A percentile compares a stretch with the other conserved stretches of the same genome.
These are phyloP conservation scores for Sphagnum magellanicum DNA, from an alignment of 228 moss, liverwort and hornwort species.

Conservation along the genomic window DNA sequence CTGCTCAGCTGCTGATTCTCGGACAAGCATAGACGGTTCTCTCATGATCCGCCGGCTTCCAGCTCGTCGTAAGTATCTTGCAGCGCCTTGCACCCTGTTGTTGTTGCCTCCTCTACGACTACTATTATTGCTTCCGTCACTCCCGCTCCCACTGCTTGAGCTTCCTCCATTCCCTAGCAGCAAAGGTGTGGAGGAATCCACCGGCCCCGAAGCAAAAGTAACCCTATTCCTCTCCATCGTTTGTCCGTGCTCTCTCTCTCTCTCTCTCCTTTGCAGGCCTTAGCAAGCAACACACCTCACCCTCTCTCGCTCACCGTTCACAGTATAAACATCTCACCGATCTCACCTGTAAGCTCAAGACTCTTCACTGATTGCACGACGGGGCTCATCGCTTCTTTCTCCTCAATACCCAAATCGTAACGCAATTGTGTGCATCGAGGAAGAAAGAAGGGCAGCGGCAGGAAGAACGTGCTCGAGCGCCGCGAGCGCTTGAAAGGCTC, in stretches of 20 bases:
- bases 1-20: conserved; percentile 98
- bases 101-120: conserved; percentile 63
- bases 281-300: no score
- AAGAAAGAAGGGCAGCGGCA: no score
- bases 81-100: conserved; percentile 86
- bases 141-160: conserved; percentile 68
- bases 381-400: no score
- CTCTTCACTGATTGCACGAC: no score
- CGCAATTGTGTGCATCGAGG: no score
- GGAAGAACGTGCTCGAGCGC: no score
- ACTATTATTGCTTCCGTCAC: conserved; percentile 59
- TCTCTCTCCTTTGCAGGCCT: neutral
- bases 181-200: conserved; percentile 45
- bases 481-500: no score
- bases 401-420: no score
- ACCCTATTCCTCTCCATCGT: neutral
- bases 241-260: neutral
- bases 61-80: conserved; percentile 87
- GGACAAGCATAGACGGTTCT: conserved; percentile 97
- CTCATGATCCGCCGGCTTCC: conserved; percentile 96
- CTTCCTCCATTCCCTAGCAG: conserved; percentile 86
- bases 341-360: no score
- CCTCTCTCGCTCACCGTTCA: no score
- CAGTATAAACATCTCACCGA: no score
- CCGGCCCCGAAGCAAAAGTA: neutral